Evolutionary conservation across 148 eudicot species (phyloP), one percentile per base, ranked within the genome.

Genomic region (Silene latifolia): DNA sequence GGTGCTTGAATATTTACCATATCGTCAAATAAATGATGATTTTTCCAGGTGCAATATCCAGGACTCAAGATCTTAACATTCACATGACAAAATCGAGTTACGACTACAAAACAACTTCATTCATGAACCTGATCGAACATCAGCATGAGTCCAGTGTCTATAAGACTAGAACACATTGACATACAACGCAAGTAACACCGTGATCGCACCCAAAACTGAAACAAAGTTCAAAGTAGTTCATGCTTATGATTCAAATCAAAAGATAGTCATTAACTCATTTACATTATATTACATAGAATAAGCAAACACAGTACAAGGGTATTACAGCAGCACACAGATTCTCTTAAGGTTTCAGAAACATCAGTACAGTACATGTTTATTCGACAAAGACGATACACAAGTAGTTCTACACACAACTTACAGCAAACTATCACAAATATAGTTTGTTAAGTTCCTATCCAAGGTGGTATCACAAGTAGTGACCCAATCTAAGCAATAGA

Each of bases 391-490:
- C 24, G 61, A 47, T 51, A 77, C 51, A 77, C 15, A n/a, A 47
- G 8, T 47, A 51, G 61, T 1, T 54, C 78, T 76, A 76, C 67
- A 58, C 78, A 76, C 48, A 68, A 56, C 56, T 51, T 51, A 0
- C 4, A 51, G 56, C 35, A 66, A 56, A 18, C 15, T 21, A 62
- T 27, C 20, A 53, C 24, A 63, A 18, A 48, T 48, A 39, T 57
- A 71, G 61, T 4, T 35, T 8, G 19, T 6, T 24, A 27, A n/a
- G 29, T 23, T 27, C 71, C 18, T 12, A n/a, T 47, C 25, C 11
- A 64, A 64, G 48, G 27, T 64, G 67, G 46, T 25, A 32, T 79
- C 78, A 74, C 82, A 21, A 68, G 44, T 39, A 39, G 44, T 39
- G 44, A 39, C 9, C 44, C 44, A 39, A 39, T 39, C 44, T 6